phyloP scores from a whole-genome alignment of 768 basidiomycete genomes.

The Coprinopsis cinerea region DNA sequence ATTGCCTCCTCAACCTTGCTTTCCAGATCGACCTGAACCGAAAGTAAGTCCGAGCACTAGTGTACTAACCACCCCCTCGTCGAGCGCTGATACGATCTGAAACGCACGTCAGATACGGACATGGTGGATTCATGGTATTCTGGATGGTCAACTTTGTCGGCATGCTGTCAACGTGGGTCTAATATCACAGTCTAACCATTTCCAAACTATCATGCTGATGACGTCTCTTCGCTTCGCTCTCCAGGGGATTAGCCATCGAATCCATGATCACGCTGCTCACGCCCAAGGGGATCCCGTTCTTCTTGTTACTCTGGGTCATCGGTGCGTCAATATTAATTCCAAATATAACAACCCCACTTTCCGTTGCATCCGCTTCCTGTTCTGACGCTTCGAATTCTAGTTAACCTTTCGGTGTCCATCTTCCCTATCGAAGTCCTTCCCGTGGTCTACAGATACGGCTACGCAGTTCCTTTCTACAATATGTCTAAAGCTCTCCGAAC shows the following conservation, averaged over 20 bases:
- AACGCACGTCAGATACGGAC: constrained; percentile 41
- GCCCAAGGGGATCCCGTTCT: constrained; percentile 50
- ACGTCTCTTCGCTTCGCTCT: background rate
- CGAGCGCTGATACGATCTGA: too few species aligned
- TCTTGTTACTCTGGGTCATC: constrained; percentile 69
- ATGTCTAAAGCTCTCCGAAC: constrained; percentile 53
- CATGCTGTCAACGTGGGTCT: constrained; percentile 53
- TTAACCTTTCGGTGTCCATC: constrained; percentile 54
- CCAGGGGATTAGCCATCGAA: constrained; percentile 62
- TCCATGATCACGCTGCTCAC: constrained; percentile 56
- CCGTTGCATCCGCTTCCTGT: too few species aligned
- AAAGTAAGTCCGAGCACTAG: too few species aligned
- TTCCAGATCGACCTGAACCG: constrained; percentile 59
- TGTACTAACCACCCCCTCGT: too few species aligned
- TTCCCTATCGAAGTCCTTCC: constrained; percentile 58
- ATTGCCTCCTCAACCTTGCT: constrained; percentile 52
- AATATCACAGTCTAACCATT: background rate
- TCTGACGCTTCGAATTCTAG: constrained; percentile 27
- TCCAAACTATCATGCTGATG: background rate
- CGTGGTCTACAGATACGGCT: constrained; percentile 57
- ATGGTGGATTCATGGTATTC: constrained; percentile 53
- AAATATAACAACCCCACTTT: too few species aligned
- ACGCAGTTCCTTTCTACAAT: constrained; percentile 69
- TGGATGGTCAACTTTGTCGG: constrained; percentile 68
- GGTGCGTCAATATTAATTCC: too few species aligned